Evolutionary conservation across 495 filamentous ascomycete genomes (phyloP).

Genomic region (Hypoxylon perforatum): DNA sequence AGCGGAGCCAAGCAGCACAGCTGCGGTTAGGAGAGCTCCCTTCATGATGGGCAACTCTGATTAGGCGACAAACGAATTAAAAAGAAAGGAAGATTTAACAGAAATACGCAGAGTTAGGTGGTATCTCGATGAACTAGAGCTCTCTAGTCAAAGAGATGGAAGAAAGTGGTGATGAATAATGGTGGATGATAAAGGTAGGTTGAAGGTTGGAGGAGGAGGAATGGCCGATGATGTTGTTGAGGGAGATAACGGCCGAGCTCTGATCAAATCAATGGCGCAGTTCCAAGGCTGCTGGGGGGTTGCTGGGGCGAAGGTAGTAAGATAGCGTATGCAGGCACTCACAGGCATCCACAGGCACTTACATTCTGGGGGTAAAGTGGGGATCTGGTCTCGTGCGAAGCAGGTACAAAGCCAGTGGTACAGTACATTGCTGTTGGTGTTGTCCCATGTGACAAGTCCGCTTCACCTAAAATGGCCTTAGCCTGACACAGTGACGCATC

Average conservation of each 20-base stretch:
- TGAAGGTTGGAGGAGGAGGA: constrained; percentile 27
- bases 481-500: constrained; percentile 22
- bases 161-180: constrained; percentile 20
- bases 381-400: constrained; percentile 34
- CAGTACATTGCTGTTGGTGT: constrained; percentile 25
- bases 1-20: constrained; percentile 83
- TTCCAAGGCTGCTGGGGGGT: not conserved
- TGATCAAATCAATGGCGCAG: constrained; percentile 20
- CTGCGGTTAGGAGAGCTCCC: constrained; percentile 76
- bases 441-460: constrained; percentile 23
- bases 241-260: constrained; percentile 40
- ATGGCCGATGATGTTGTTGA: constrained; percentile 40
- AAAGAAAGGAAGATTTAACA: constrained; percentile 17
- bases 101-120: constrained; percentile 6
- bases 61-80: constrained; percentile 15
- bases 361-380: constrained; percentile 28
- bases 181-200: constrained; percentile 23
- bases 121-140: constrained; percentile 5
- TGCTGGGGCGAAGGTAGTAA: constrained; percentile 24
- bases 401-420: constrained; percentile 19
- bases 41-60: constrained; percentile 74
- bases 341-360: too few species aligned
- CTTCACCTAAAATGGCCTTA: constrained; percentile 15
- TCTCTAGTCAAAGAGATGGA: constrained; percentile 20
- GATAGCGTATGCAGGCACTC: too few species aligned